Evolutionary conservation across 495 filamentous ascomycete species (phyloP), one percentile per base, ranked within the genome.

Genomic region (Bathelium albidoporum): DNA sequence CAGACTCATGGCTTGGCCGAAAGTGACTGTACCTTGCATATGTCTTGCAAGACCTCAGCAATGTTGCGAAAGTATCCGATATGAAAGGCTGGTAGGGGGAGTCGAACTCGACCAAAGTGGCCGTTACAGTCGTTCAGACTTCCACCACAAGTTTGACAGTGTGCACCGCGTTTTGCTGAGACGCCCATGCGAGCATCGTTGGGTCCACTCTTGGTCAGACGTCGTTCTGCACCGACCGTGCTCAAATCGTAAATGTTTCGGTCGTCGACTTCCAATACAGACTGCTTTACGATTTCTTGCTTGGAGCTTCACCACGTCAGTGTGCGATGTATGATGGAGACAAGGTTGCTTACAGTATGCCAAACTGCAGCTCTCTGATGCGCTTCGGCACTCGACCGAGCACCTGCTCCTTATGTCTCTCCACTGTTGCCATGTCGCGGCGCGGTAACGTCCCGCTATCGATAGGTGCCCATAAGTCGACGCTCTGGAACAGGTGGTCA

Each of bases 61-160:
- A 93, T 89, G 66, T 91, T 87, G 70, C 89, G 92, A 69, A 97
- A 86, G 70, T 96, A 98, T 62, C 94, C 94, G 65, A 97, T 89
- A 71, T 97, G 94, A 68, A 97, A 96, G 31, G 88, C 88, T 4
- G 94, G 94, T 12, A 98, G 80, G 9, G 91, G 89, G 24, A 98
- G 82, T 71, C 87, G 83, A 64, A 97, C 85, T 75, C 96, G 88
- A 44, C 94, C 94, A 65, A 97, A 98, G 75, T 98, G 94, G 28
- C 94, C 94, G 65, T 91, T 92, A 73, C 94, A 98, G 53, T 85
- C 80, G 62, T 89, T 81, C 44, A 97, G 77, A 11, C 81, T 79
- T 64, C 86, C 81, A 55, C 87, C 84, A 74, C 94, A 98, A 24
- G 94, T 97, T 61, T 85, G 80, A 74, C 94, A 98, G 39, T 73